phyloP scores from a whole-genome alignment of 495 filamentous ascomycete species.

The Daldinia vernicosa region DNA sequence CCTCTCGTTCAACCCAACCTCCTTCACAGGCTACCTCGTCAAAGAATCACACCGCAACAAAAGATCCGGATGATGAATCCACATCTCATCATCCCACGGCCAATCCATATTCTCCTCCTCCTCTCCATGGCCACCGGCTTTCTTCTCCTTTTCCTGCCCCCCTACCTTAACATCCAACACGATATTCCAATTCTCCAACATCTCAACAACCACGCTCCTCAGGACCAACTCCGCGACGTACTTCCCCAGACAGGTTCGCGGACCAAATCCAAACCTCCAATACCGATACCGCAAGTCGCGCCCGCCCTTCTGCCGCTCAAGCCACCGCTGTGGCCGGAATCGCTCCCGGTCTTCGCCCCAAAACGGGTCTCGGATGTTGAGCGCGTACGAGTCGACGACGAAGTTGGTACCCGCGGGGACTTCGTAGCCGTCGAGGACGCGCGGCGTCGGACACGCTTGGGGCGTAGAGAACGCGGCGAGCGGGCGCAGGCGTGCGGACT shows the following conservation, averaged over 20 bases:
- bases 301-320: background rate
- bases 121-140: background rate
- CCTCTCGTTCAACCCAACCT: no score
- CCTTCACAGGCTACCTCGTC: background rate
- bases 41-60: background rate
- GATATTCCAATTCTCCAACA: background rate
- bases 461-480: background rate
- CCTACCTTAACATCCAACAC: background rate
- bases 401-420: background rate
- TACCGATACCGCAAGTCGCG: background rate
- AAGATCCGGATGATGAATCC: constrained; percentile 7
- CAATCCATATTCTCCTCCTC: constrained; percentile 8
- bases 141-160: background rate
- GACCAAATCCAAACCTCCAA: background rate
- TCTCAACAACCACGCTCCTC: background rate
- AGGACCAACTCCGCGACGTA: background rate
- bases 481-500: background rate
- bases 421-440: background rate
- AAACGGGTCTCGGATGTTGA: background rate
- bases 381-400: background rate
- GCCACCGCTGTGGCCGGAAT: background rate
- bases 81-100: constrained; percentile 18
- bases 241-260: background rate
- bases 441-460: background rate
- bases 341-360: background rate